phyloP scores from a whole-genome alignment of 2,329 filamentous ascomycete species.

The Thermochaetoides dissita region DNA sequence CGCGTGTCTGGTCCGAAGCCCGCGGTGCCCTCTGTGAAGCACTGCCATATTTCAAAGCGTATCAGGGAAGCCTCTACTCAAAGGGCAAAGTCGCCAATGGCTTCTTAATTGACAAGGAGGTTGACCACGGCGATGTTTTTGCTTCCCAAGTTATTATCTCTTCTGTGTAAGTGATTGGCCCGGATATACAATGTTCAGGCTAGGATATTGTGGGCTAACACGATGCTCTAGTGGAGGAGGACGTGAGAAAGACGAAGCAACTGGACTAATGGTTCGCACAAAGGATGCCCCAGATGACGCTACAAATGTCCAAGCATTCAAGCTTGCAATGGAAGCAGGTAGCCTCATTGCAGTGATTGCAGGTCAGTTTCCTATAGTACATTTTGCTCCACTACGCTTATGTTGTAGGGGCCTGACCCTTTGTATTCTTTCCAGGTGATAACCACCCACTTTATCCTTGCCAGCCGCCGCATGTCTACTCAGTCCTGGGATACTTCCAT shows the following conservation, averaged over 20 bases:
- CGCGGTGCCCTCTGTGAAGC: slow-evolving; percentile 51
- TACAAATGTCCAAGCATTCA: slow-evolving; percentile 22
- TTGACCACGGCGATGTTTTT: slow-evolving; percentile 42
- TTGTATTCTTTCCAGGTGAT: slow-evolving; percentile 27
- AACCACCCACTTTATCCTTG: slow-evolving; percentile 33
- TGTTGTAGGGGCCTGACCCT: neutral
- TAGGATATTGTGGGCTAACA: too few species aligned
- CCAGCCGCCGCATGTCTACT: slow-evolving; percentile 43
- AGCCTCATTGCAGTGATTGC: slow-evolving; percentile 42
- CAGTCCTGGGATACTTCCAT: slow-evolving; percentile 55
- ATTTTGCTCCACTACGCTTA: neutral
- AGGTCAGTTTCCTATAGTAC: slow-evolving; percentile 24
- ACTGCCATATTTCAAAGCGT: slow-evolving; percentile 46
- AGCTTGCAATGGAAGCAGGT: slow-evolving; percentile 29
- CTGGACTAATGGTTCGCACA: slow-evolving; percentile 30
- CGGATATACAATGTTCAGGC: too few species aligned
- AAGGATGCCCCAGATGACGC: slow-evolving; percentile 9
- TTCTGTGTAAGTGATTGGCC: slow-evolving; percentile 33
- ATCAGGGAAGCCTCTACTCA: slow-evolving; percentile 46
- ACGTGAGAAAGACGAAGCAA: slow-evolving; percentile 28
- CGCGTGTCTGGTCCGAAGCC: slow-evolving; percentile 37
- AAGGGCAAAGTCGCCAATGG: slow-evolving; percentile 35
- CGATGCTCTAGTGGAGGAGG: slow-evolving; percentile 35
- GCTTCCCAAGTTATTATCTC: slow-evolving; percentile 49
- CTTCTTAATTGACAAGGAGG: slow-evolving; percentile 44